Evolutionary conservation across 768 basidiomycete genomes (phyloP), one percentile per base, ranked within the genome.

Genomic region (Phaffia australis): DNA sequence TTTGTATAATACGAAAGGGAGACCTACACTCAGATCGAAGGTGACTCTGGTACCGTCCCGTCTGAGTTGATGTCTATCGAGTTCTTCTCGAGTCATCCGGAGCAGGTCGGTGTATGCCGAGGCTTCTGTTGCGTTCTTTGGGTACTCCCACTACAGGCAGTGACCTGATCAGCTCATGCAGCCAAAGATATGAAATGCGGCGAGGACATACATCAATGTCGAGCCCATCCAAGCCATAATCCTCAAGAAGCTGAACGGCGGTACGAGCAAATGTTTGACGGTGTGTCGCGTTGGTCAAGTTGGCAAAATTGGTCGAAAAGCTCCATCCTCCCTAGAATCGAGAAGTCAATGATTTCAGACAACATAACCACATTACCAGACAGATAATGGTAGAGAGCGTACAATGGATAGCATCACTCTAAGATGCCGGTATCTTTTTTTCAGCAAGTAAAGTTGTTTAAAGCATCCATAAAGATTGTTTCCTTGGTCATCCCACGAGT

Each of bases 401-500:
- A 62, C 94, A 61, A 99, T 97, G 54, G 87, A 89, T 32, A 99
- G 81, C 52, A 83, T 71, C 25, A 82, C 78, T 70, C 83, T 82
- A 47, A 83, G 71, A 70, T 81, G 80, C 61, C 91, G 83, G 68
- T 95, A 80, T 69, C 82, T 76, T 74, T 93, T 87, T 81, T 98
- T 98, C 71, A 97, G 80, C 42, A 87, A 82, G 76, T 92, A 93
- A 66, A 98, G 83, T 59, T 88, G 88, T 74, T 94, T 95, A 78
- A 98, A 83, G 60, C 70, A 70, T 52, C 72, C 72, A 69, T 94
- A 98, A 21, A 98, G 83, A 76, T 98, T 95, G 69, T 81, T 85
- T 54, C 91, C 92, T 30, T 74, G 75, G 62, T 98, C 94, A 71
- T 92, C 87, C 95, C 95, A 99, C 4, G 86, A 87, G 76, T 99